Base-by-base conservation (phyloP, 306 rosid genomes). In the Ormosia emarginata region DNA sequence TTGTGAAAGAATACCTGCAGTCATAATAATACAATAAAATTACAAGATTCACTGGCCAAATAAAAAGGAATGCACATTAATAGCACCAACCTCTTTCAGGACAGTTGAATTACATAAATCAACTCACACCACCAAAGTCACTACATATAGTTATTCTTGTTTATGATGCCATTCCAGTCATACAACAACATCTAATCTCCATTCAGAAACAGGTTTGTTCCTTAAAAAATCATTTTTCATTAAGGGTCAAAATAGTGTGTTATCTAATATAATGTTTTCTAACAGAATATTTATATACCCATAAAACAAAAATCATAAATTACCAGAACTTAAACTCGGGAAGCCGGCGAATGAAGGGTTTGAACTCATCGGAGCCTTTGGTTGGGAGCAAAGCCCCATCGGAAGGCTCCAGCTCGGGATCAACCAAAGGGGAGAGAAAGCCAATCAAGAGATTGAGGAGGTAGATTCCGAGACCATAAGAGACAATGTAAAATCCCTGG, bases 321-420 rank as follows among this genome's bases (percentile, higher is more conserved):
- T 91, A 93, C 98, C 98, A 94, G 90, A 94, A 94, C 90, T 94
- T 94, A 46, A 94, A 91, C 81, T 94, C 98, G 7, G 98, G 98
- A 69, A 94, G 98, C 2, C 97, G 84, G 75, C 98, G 98, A 72
- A 94, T 89, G 93, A 94, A 94, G 1, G 98, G 98, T 78, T 89
- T 94, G 85, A 91, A 94, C 73, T 94, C 98, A 65, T 94, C 98
- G 0, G 98, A 94, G n/a, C 94, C 98, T 82, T 91, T 94, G 6
- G 94, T 94, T 0, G 98, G 98, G 41, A 94, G 93, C 79, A 84
- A 10, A 47, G 97, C 81, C 41, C 87, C 87, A 46, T 84, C 86
- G 4, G 92, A 87, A 77, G 81, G 81, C 6, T 90, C 98, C 82
- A 81, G 74, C 78, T 94, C 93, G 2, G 98, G 98, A 86, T 94